A percentile compares a stretch with the other conserved stretches of the same genome.
Conservation (phyloP, 2,329 filamentous ascomycete species). For the Ampelomyces quisqualis region DNA sequence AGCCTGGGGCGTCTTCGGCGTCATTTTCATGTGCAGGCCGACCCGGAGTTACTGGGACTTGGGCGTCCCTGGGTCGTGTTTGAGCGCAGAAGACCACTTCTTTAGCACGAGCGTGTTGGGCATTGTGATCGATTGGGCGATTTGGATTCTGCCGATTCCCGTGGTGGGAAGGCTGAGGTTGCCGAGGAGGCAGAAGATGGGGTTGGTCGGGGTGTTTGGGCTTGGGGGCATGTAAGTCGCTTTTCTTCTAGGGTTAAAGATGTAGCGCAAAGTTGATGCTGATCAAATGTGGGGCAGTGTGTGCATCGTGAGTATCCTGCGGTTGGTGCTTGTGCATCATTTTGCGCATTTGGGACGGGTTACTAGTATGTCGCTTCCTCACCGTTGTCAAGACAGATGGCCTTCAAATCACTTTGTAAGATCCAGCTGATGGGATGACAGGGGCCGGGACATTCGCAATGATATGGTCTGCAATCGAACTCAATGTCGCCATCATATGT, state of each 20-base stretch:
- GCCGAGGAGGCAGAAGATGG: conserved; percentile 35
- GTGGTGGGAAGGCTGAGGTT: conserved; percentile 34
- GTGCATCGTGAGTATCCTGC: conserved; percentile 33
- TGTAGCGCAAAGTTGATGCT: too few species aligned
- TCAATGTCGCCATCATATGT: conserved; percentile 49
- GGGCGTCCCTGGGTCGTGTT: conserved; percentile 20
- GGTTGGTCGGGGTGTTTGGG: conserved; percentile 38
- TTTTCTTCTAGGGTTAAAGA: too few species aligned
- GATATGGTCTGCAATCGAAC: conserved; percentile 47
- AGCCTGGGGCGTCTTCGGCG: conserved; percentile 31
- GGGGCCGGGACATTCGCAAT: conserved; percentile 45
- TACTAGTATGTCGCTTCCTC: conserved; percentile 21
- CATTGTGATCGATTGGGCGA: conserved; percentile 32
- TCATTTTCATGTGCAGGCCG: conserved; percentile 33
- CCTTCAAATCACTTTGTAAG: background rate
- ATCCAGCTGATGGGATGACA: conserved; percentile 5
- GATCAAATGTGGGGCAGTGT: conserved; percentile 23
- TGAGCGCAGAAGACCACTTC: conserved; percentile 27
- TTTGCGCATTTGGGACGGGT: conserved; percentile 19
- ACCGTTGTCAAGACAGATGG: too few species aligned
- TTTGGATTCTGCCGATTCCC: conserved; percentile 37
- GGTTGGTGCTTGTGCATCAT: conserved; percentile 27
- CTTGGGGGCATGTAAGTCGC: conserved; percentile 40
- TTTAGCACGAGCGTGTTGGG: conserved; percentile 29
- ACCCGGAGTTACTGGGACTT: conserved; percentile 31